These are phyloP conservation scores for Apiospora koreana DNA, from an alignment of 2,329 filamentous ascomycete species.

Conservation along the genomic window DNA sequence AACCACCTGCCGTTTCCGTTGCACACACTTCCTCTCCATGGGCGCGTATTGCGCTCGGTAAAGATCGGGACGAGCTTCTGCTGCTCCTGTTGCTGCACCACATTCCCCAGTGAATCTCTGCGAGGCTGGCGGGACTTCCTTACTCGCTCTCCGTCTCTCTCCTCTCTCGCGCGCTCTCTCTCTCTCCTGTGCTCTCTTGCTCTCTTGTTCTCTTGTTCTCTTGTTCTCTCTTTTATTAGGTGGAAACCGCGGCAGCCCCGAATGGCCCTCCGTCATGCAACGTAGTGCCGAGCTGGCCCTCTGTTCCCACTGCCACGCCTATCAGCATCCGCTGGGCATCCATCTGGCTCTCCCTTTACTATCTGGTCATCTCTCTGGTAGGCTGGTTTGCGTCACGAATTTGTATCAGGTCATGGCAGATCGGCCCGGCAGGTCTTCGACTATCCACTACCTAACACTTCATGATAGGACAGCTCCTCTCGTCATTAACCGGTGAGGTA, in stretches of 20 bases:
- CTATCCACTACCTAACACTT: background rate
- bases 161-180: background rate
- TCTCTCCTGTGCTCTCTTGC: background rate
- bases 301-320: conserved; percentile 4
- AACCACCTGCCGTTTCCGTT: conserved; percentile 9
- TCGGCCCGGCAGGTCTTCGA: background rate
- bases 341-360: background rate
- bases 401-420: conserved; percentile 6
- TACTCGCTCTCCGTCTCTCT: background rate
- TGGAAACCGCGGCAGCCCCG: conserved; percentile 4
- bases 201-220: background rate
- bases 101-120: conserved; percentile 2
- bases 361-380: background rate
- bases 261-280: conserved; percentile 7
- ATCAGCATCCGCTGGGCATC: conserved; percentile 6
- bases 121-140: background rate
- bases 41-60: conserved; percentile 6
- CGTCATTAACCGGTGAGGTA: background rate
- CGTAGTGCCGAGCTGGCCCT: conserved; percentile 1
- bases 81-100: background rate
- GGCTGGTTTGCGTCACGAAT: background rate
- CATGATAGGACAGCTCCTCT: background rate
- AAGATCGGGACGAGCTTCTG: background rate
- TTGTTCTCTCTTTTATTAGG: background rate
- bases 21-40: background rate